Percentiles rank a stretch among this genome's conserved stretches.
Evolutionary conservation across 441 rosid genomes (phyloP).

Genomic region (Pelargonium australe): DNA sequence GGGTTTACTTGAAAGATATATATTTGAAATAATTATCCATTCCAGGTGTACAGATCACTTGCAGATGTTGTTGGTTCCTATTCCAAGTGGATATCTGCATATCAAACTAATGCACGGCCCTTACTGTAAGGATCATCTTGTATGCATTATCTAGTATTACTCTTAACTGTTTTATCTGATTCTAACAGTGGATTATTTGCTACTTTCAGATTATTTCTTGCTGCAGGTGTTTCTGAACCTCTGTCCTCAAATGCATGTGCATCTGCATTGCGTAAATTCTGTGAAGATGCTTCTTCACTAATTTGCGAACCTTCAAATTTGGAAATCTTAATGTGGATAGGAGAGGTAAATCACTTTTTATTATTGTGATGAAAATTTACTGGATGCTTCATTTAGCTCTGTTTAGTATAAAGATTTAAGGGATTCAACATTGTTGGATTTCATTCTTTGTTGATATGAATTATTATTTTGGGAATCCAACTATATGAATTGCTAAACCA

Average conservation of each 20-base stretch:
- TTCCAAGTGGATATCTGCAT: slow-evolving; percentile 80
- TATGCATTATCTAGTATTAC: slow-evolving; percentile 9
- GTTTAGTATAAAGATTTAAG: not conserved
- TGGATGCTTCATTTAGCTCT: not conserved
- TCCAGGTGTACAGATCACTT: slow-evolving; percentile 87
- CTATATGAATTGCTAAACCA: not conserved
- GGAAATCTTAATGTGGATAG: slow-evolving; percentile 86
- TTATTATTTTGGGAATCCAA: not conserved
- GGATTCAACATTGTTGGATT: not conserved
- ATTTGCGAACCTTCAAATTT: slow-evolving; percentile 76
- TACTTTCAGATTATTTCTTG: slow-evolving; percentile 87
- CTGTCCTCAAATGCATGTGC: slow-evolving; percentile 81
- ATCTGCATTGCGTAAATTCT: slow-evolving; percentile 73
- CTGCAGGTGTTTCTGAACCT: slow-evolving; percentile 79
- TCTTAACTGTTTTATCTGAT: slow-evolving; percentile 10
- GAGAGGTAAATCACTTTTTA: slow-evolving; percentile 56
- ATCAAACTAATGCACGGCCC: slow-evolving; percentile 55
- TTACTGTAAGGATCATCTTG: slow-evolving; percentile 54
- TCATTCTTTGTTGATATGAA: not conserved
- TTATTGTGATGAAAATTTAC: slow-evolving; percentile 6
- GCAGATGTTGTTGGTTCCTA: slow-evolving; percentile 92
- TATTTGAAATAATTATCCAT: slow-evolving; percentile 19
- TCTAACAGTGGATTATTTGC: slow-evolving; percentile 36
- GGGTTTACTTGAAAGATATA: not conserved
- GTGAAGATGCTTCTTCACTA: slow-evolving; percentile 72